Base-by-base conservation (phyloP, 768 basidiomycete species). In the Boletales sp. region DNA sequence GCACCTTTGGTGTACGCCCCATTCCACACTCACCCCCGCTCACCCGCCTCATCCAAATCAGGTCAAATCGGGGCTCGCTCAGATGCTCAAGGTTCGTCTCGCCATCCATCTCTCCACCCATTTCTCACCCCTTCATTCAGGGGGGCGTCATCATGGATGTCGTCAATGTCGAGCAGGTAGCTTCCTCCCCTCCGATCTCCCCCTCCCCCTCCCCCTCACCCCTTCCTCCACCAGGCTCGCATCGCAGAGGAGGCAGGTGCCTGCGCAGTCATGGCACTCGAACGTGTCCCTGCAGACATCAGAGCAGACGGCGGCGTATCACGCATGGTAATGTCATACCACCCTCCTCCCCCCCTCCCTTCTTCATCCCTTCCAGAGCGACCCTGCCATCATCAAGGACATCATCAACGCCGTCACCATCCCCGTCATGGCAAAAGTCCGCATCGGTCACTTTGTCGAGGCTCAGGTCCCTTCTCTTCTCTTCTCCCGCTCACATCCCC, bases 191-290 rank as follows among this genome's bases (percentile, higher is more conserved):
- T 19, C 34, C 17, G 17, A 37, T 38, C 10, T 9, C 7, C 21
- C 31, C 17, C 15, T 18, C 37, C 18, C 51, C 74, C 74, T 67
- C 31, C 8, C 24, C 46, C 53, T 56, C 21, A 58, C 45, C 51
- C 17, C 24, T 7, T 5, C 24, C 24, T 27, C 24, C 17, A 5
- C 32, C 15, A 94, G 87, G 95, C 95, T 51, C 87, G 89, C 53
- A 94, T 97, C 59, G 95, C 95, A 40, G 95, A 98, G 65, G 92
- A 94, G 65, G 95, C 95, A 9, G 95, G 95, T 40, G 95, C 95
- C 8, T 93, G 91, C 65, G 95, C 95, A 51, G 95, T 99, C 54
- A 98, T 99, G 95, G 92, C 92, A 5, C 80, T 94, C 30, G 92
- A 97, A 69, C 79, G 94, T 50, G 91, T 99, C 4, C 95, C 95